Conservation (phyloP, 2,329 filamentous ascomycete genomes). For the Teratosphaeria pseudoeucalypti region DNA sequence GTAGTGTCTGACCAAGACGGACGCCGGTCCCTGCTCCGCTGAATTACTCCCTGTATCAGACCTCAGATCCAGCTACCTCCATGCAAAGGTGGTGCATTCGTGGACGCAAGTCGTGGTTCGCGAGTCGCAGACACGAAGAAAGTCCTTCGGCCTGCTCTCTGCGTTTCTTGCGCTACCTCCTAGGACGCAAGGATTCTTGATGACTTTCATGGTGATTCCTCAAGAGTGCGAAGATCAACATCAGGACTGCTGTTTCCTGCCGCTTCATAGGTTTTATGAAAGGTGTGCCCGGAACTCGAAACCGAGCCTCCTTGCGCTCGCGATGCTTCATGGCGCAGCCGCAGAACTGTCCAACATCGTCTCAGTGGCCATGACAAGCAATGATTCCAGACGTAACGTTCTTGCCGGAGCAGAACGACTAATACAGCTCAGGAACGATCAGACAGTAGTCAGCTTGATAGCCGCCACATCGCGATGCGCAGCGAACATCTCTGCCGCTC, state of each 20-base stretch:
- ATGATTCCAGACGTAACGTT: too few relatives aligned
- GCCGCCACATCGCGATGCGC: slow-evolving; percentile 13
- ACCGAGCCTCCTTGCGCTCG: too few relatives aligned
- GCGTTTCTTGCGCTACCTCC: too few relatives aligned
- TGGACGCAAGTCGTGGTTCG: neutral
- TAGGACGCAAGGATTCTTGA: neutral
- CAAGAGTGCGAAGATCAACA: neutral
- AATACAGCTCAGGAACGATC: neutral
- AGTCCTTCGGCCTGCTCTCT: too few relatives aligned
- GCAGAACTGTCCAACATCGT: too few relatives aligned
- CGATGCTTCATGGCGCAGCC: too few relatives aligned
- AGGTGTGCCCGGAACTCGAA: too few relatives aligned
- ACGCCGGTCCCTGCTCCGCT: neutral
- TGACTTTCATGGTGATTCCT: neutral
- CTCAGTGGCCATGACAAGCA: too few relatives aligned
- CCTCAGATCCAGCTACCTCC: neutral
- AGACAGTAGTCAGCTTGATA: slow-evolving; percentile 16
- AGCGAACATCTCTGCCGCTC: slow-evolving; percentile 12
- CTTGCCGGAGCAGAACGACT: neutral
- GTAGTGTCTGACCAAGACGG: neutral
- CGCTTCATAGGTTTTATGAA: too few relatives aligned
- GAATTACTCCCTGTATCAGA: neutral
- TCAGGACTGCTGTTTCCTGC: too few relatives aligned
- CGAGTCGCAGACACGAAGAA: neutral
- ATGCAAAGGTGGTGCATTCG: neutral